These are phyloP conservation scores for Phytophthora litchii DNA, from an alignment of 352 stramenopile species.

Conservation along the genomic window DNA sequence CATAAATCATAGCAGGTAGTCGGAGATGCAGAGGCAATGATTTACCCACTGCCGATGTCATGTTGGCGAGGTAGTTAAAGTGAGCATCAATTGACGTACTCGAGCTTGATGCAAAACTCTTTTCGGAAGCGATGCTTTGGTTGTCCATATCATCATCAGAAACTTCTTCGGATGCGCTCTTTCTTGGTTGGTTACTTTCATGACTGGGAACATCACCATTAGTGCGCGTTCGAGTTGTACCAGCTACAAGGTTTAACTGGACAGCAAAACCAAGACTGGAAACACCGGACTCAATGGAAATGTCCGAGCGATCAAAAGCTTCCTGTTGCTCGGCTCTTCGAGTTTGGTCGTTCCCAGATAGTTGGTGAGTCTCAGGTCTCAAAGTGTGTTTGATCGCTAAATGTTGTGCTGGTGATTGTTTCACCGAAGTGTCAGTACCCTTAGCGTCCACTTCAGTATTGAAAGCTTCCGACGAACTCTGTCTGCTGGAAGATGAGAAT, in stretches of 20 bases:
- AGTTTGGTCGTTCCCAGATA: background rate
- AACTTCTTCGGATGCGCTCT: background rate
- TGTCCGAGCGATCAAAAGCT: conserved; percentile 17
- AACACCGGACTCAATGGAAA: conserved; percentile 44
- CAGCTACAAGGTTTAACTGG: conserved; percentile 45
- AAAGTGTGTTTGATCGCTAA: background rate
- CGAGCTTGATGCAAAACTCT: conserved; percentile 50
- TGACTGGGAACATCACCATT: conserved; percentile 1
- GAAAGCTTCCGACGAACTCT: conserved; percentile 20
- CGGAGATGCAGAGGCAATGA: conserved; percentile 55
- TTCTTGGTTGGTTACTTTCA: background rate
- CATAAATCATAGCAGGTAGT: conserved; percentile 39
- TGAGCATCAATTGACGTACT: conserved; percentile 49
- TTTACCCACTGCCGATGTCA: conserved; percentile 46
- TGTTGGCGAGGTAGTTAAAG: conserved; percentile 57
- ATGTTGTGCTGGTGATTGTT: background rate
- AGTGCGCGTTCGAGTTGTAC: conserved; percentile 26
- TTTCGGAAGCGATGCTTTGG: conserved; percentile 19
- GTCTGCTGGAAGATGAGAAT: conserved; percentile 5
- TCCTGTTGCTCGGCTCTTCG: background rate
- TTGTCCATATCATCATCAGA: conserved; percentile 20
- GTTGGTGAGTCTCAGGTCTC: background rate
- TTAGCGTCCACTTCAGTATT: conserved; percentile 11
- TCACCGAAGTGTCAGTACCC: conserved; percentile 10
- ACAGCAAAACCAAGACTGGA: conserved; percentile 59